These are phyloP conservation scores for Tetrahymena malaccensis DNA, from an alignment of 73 alveolate genomes.

Conservation along the genomic window DNA sequence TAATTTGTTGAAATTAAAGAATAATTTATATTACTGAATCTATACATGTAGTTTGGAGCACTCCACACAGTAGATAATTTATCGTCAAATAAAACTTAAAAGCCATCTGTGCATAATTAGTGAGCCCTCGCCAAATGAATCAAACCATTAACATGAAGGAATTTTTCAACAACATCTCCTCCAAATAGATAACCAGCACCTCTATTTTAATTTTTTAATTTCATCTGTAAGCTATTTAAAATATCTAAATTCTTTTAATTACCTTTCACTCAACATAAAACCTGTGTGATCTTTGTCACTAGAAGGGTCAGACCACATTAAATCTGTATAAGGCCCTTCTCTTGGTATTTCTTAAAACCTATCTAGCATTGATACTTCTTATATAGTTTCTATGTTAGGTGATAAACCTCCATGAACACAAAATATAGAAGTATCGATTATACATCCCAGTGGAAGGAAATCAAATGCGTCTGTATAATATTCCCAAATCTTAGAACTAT, in stretches of 20 bases:
- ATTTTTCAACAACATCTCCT: constrained; percentile 86
- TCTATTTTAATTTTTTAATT: constrained; percentile 39
- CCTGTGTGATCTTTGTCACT: constrained; percentile 84
- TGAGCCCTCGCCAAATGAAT: constrained; percentile 91
- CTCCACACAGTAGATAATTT: constrained; percentile 93
- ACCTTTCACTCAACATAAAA: constrained; percentile 53
- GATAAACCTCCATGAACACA: constrained; percentile 99
- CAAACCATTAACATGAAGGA: constrained; percentile 83
- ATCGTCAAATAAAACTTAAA: constrained; percentile 76
- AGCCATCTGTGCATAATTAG: constrained; percentile 95
- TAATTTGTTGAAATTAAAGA: background rate
- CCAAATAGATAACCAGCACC: constrained; percentile 99
- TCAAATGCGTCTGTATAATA: constrained; percentile 92
- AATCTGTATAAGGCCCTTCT: constrained; percentile 97
- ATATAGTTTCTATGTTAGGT: constrained; percentile 88
- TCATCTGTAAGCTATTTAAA: background rate
- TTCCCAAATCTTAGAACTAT: constrained; percentile 86
- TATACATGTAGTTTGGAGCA: constrained; percentile 97
- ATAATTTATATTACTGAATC: constrained; percentile 43
- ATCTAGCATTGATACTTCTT: constrained; percentile 80
- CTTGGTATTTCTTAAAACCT: constrained; percentile 96
- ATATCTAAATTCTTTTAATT: background rate
- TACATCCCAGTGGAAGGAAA: constrained; percentile 94
- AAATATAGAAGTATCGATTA: constrained; percentile 83
- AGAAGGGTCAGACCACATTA: constrained; percentile 97